A percentile compares a stretch with the other conserved stretches of the same genome.
These are phyloP conservation scores for Podospora conica DNA, from an alignment of 495 filamentous ascomycete genomes.

Conservation along the genomic window DNA sequence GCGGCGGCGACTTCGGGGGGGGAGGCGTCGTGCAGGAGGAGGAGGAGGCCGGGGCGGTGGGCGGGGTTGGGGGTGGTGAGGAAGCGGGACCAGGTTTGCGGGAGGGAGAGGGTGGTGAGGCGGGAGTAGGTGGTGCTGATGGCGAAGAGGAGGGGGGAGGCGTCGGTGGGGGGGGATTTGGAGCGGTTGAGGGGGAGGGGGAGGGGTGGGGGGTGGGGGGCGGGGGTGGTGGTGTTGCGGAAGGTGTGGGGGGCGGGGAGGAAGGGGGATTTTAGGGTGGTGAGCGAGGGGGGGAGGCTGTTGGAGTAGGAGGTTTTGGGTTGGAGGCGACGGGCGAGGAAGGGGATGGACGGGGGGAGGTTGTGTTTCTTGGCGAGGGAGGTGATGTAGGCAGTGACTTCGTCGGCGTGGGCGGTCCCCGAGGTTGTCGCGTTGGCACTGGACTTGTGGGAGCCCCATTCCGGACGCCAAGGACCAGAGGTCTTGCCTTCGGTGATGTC, in stretches of 20 bases:
- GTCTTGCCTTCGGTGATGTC: conserved; percentile 20
- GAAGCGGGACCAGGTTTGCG: conserved; percentile 33
- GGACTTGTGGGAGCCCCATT: conserved; percentile 7
- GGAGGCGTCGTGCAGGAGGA: conserved; percentile 44
- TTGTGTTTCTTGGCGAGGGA: conserved; percentile 15
- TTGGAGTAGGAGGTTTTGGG: not conserved
- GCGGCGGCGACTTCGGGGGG: conserved; percentile 26
- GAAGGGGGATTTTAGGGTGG: not conserved
- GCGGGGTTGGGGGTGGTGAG: conserved; percentile 21
- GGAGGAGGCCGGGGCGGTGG: conserved; percentile 41
- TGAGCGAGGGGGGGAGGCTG: not conserved
- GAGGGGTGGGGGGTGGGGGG: not conserved
- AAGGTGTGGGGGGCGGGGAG: conserved; percentile 1
- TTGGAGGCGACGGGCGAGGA: conserved; percentile 13
- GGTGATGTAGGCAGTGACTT: conserved; percentile 15
- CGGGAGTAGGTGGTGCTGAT: conserved; percentile 51
- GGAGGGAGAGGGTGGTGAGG: conserved; percentile 33
- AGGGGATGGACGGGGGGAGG: conserved; percentile 18
- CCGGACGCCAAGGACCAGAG: conserved; percentile 6
- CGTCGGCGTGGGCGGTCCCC: conserved; percentile 1
- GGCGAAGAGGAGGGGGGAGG: conserved; percentile 52
- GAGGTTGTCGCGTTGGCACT: conserved; percentile 3
- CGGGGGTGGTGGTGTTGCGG: not conserved
- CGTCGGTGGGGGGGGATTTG: conserved; percentile 28
- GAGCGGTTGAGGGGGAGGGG: not conserved